Percentiles rank a stretch among this genome's conserved stretches.
These are phyloP conservation scores for Plenodomus tracheiphilus DNA, from an alignment of 2,329 filamentous ascomycete species.

Conservation along the genomic window DNA sequence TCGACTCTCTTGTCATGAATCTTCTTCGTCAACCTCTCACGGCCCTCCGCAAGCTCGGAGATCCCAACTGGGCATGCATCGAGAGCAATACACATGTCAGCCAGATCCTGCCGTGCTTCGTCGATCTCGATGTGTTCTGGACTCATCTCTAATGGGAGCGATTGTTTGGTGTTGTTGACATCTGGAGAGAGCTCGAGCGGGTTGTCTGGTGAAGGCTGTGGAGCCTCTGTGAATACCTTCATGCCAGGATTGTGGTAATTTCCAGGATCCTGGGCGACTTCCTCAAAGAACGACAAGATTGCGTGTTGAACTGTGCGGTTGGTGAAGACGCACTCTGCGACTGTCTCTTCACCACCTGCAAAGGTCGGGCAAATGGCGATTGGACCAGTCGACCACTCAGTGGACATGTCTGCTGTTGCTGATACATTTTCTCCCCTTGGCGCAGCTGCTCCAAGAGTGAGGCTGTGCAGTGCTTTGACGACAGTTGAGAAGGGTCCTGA, in stretches of 20 bases:
- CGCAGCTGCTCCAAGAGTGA: conserved; percentile 5
- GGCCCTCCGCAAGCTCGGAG: conserved; percentile 17
- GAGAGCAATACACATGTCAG: conserved; percentile 23
- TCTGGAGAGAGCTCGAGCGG: conserved; percentile 17
- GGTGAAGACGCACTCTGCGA: conserved; percentile 64
- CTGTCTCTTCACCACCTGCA: conserved; percentile 64
- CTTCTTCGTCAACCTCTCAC: conserved; percentile 20
- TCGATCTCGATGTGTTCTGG: conserved; percentile 24
- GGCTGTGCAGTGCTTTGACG: conserved; percentile 9
- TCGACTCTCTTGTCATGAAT: conserved; percentile 19
- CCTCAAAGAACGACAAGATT: conserved; percentile 65
- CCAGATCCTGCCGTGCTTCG: conserved; percentile 9
- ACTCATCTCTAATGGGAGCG: conserved; percentile 14
- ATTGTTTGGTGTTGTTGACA: not conserved
- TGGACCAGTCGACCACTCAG: conserved; percentile 13
- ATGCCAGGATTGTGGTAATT: conserved; percentile 37
- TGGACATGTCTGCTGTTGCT: not conserved
- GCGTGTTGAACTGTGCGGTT: conserved; percentile 54
- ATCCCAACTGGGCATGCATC: conserved; percentile 18
- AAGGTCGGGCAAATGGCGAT: conserved; percentile 54
- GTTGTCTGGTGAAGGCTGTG: conserved; percentile 19
- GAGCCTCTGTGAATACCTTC: conserved; percentile 7
- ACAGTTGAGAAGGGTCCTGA: conserved; percentile 2
- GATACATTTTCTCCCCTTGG: not conserved
- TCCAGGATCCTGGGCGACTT: conserved; percentile 55